Evolutionary conservation across 2,329 filamentous ascomycete species (phyloP).

Genomic region (Chaetomiaceae sp.): DNA sequence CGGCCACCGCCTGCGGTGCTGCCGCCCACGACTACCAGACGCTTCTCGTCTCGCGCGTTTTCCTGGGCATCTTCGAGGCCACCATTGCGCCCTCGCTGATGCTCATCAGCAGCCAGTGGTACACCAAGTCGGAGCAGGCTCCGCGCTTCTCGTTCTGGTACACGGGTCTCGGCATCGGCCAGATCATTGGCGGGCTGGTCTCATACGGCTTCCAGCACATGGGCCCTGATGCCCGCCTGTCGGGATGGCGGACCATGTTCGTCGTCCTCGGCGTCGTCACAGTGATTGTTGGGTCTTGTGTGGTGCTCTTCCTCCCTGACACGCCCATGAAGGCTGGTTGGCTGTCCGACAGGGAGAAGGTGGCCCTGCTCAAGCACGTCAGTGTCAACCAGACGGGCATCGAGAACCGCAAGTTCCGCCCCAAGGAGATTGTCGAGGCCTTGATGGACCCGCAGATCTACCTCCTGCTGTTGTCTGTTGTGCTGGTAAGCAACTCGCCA

Average conservation of each 20-base stretch:
- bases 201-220: conserved; percentile 53
- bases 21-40: conserved; percentile 50
- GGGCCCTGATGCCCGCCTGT: conserved; percentile 29
- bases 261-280: conserved; percentile 45
- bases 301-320: conserved; percentile 45
- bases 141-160: conserved; percentile 60
- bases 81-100: conserved; percentile 57
- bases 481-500: conserved; percentile 37
- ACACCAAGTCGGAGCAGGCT: conserved; percentile 52
- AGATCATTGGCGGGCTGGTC: conserved; percentile 45
- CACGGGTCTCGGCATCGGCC: conserved; percentile 54
- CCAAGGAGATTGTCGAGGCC: conserved; percentile 49
- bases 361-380: conserved; percentile 48
- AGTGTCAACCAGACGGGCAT: conserved; percentile 57
- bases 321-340: conserved; percentile 43
- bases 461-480: conserved; percentile 44
- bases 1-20: conserved; percentile 50
- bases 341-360: conserved; percentile 38
- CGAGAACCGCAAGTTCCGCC: conserved; percentile 49
- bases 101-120: conserved; percentile 58
- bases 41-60: conserved; percentile 51
- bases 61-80: conserved; percentile 58
- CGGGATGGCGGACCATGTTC: conserved; percentile 49
- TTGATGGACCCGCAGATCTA: conserved; percentile 50
- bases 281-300: conserved; percentile 37